Evolutionary conservation across 129 eudicot genomes (phyloP), one percentile per base, ranked within the genome.

Genomic region (Mikania micrantha): DNA sequence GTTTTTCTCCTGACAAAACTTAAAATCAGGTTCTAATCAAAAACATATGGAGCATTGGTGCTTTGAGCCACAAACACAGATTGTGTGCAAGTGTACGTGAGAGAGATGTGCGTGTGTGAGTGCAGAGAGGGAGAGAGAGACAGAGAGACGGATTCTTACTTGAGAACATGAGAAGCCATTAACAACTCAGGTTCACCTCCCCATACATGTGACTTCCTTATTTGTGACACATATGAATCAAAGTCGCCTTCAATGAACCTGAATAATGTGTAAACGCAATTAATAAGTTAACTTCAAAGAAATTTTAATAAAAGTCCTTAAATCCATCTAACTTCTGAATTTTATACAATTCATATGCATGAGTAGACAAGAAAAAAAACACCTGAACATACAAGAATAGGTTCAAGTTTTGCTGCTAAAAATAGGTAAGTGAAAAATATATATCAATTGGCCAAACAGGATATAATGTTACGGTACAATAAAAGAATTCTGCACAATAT

Each of bases 111-210:
- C 3, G 16, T 21, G 28, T 24, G 28, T 38, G 21, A 7, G 11
- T 20, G 29, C 38, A 28, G 25, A 38, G 0, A 10, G 20, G 20
- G 44, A 4, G 56, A 20, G 60, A 20, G 71, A 20, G 31, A 67
- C 36, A 39, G 68, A 38, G 65, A 67, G 48, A 57, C 65, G 64
- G 16, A 21, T 53, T 61, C 83, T 75, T 88, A 88, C 98, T 75
- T 76, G 77, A 93, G 95, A 73, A 93, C 96, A 85, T 93, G 99
- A 76, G 95, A 89, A 67, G 96, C 95, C 99, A 93, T 93, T 44
- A 93, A 80, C 54, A 93, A 72, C 70, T 93, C 99, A 58, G 99
- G 99, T 74, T 93, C 99, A 56, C 99, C 99, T 69, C 99, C 99
- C 99, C 99, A 93, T 27, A 89, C 92, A 77, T 83, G 95, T 20